A percentile compares a stretch with the other conserved stretches of the same genome.
Conservation (phyloP, 371 early-diverging fungal species). For the Rhizomucor miehei region DNA sequence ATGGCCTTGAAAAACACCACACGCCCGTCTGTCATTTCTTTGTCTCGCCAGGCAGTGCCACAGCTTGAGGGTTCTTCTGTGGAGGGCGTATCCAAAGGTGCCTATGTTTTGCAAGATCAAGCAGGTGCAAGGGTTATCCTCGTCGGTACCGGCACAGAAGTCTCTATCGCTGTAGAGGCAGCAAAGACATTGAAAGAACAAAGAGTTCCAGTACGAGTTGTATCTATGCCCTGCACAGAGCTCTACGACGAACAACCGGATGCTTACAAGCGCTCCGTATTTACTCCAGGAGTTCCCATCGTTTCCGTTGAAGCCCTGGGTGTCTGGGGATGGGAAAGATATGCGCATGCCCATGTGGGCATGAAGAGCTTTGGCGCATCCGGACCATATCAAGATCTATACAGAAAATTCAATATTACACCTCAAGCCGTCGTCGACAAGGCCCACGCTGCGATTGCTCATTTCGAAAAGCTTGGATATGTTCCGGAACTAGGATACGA, state of each 20-base stretch:
- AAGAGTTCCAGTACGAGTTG: conserved; percentile 66
- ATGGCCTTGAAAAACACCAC: conserved; percentile 66
- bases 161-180: conserved; percentile 77
- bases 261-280: conserved; percentile 78
- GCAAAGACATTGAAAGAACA: conserved; percentile 63
- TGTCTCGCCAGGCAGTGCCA: conserved; percentile 95
- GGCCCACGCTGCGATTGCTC: conserved; percentile 69
- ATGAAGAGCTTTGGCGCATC: conserved; percentile 11
- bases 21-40: conserved; percentile 85
- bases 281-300: conserved; percentile 74
- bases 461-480: conserved; percentile 60
- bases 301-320: conserved; percentile 89
- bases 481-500: conserved; percentile 41
- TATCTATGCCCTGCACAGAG: conserved; percentile 92
- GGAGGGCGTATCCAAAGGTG: conserved; percentile 74
- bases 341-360: conserved; percentile 53
- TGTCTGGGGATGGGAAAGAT: conserved; percentile 90
- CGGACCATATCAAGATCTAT: conserved; percentile 76
- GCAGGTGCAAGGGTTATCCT: conserved; percentile 60
- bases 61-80: conserved; percentile 84
- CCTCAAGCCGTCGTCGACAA: conserved; percentile 73
- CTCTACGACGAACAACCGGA: conserved; percentile 85
- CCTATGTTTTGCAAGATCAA: conserved; percentile 67
- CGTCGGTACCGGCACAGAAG: conserved; percentile 94
- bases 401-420: conserved; percentile 78